A percentile compares a stretch with the other conserved stretches of the same genome.
Conservation (phyloP, 1,139 yeast genomes). For the Suhomyces coccinellae region DNA sequence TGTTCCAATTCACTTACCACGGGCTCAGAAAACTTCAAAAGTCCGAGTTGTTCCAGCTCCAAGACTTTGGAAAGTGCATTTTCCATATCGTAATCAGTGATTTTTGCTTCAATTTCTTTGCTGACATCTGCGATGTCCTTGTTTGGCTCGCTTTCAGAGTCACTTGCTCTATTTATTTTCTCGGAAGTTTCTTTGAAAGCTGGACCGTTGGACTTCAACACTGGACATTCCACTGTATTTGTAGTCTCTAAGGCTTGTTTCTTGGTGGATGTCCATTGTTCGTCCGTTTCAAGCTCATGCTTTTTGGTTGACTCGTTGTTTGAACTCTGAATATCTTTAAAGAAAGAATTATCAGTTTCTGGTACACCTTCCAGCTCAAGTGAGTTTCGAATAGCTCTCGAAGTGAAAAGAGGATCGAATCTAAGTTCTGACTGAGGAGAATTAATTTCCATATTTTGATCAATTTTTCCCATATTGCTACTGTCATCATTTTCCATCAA, state of each 20-base stretch:
- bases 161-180: not conserved
- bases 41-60: slow-evolving; percentile 1
- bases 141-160: not conserved
- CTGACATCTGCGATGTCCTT: not conserved
- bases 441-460: not conserved
- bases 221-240: not conserved
- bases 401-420: not conserved
- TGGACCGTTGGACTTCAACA: slow-evolving; percentile 2
- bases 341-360: not conserved
- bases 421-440: slow-evolving; percentile 1
- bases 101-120: slow-evolving; percentile 1
- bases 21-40: not conserved
- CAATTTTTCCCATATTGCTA: not conserved
- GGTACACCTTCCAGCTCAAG: not conserved
- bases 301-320: not conserved
- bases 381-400: not conserved
- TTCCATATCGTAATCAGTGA: slow-evolving; percentile 3
- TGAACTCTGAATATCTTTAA: not conserved
- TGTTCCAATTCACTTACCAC: slow-evolving; percentile 4
- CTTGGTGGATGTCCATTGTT: slow-evolving; percentile 2
- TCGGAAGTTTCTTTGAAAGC: not conserved
- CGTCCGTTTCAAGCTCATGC: not conserved
- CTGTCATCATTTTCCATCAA: not conserved
- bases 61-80: slow-evolving; percentile 4
- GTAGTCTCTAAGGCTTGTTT: not conserved